phyloP scores from a whole-genome alignment of 768 basidiomycete genomes.

The Agaricus subrufescens region DNA sequence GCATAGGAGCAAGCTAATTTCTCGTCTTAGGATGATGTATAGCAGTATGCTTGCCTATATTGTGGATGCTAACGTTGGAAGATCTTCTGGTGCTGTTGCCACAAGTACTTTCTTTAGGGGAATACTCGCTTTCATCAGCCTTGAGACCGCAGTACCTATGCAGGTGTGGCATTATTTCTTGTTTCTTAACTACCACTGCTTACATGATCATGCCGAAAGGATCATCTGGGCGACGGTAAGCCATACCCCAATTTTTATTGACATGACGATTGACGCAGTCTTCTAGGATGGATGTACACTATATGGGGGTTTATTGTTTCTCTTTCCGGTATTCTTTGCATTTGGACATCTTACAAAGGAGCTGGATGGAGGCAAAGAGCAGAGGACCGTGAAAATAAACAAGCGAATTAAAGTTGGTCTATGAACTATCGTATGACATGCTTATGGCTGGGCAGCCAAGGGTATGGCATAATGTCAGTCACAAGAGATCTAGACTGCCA shows the following conservation, averaged over 20 bases:
- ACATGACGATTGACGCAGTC: not conserved
- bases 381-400: constrained; percentile 21
- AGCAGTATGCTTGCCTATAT: constrained; percentile 16
- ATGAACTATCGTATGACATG: too few species aligned
- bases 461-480: too few species aligned
- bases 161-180: constrained; percentile 10
- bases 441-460: too few species aligned
- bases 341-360: constrained; percentile 58
- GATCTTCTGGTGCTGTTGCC: constrained; percentile 16
- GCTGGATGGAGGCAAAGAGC: constrained; percentile 51
- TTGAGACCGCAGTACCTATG: constrained; percentile 15
- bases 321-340: constrained; percentile 48
- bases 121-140: constrained; percentile 12
- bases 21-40: constrained; percentile 8
- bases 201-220: constrained; percentile 25
- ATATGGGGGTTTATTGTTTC: constrained; percentile 50
- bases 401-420: too few species aligned
- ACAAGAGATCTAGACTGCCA: too few species aligned
- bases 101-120: constrained; percentile 15
- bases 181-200: not conserved
- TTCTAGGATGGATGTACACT: constrained; percentile 60
- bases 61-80: constrained; percentile 16
- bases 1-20: not conserved
- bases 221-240: constrained; percentile 70
- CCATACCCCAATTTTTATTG: too few species aligned